Evolutionary conservation across 2,329 filamentous ascomycete genomes (phyloP).

Genomic region (Aureobasidium pullulans): DNA sequence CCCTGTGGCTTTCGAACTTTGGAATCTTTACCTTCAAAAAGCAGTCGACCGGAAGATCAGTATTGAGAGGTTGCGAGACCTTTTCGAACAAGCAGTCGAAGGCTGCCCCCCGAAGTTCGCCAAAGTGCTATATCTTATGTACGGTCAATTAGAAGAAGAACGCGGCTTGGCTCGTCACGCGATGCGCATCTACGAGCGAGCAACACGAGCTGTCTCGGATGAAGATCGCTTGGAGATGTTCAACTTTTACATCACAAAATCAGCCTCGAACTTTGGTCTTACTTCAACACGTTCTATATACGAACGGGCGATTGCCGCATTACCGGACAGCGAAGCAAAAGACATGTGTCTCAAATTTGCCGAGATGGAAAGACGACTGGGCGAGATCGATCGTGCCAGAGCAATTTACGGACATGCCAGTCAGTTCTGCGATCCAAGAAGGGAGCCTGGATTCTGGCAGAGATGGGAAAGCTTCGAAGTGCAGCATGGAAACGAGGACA

Average conservation of each 20-base stretch:
- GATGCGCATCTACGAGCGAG: slow-evolving; percentile 98
- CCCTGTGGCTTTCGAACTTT: slow-evolving; percentile 94
- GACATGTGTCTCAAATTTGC: slow-evolving; percentile 99
- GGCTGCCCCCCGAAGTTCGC: slow-evolving; percentile 93
- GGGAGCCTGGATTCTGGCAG: slow-evolving; percentile 83
- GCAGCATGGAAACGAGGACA: slow-evolving; percentile 96
- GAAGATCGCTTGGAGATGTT: slow-evolving; percentile 97
- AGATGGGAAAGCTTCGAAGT: slow-evolving; percentile 98
- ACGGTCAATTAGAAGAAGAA: slow-evolving; percentile 94
- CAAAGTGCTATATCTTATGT: slow-evolving; percentile 95
- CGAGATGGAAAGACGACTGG: slow-evolving; percentile 86
- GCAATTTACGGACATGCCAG: slow-evolving; percentile 95
- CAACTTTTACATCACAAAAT: slow-evolving; percentile 99
- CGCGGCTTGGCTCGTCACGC: slow-evolving; percentile 88
- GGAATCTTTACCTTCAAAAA: slow-evolving; percentile 97
- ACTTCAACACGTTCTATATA: slow-evolving; percentile 94
- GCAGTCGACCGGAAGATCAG: slow-evolving; percentile 93
- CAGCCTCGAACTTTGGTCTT: slow-evolving; percentile 92
- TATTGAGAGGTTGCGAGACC: slow-evolving; percentile 85
- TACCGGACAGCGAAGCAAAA: slow-evolving; percentile 86
- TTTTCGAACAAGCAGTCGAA: slow-evolving; percentile 96
- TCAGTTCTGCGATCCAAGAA: slow-evolving; percentile 93
- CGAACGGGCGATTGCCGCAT: slow-evolving; percentile 86
- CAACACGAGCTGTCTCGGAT: slow-evolving; percentile 87
- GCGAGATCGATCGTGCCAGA: slow-evolving; percentile 88